Conservation (phyloP, 2,329 filamentous ascomycete species). For the Mycosphaerella sp. region DNA sequence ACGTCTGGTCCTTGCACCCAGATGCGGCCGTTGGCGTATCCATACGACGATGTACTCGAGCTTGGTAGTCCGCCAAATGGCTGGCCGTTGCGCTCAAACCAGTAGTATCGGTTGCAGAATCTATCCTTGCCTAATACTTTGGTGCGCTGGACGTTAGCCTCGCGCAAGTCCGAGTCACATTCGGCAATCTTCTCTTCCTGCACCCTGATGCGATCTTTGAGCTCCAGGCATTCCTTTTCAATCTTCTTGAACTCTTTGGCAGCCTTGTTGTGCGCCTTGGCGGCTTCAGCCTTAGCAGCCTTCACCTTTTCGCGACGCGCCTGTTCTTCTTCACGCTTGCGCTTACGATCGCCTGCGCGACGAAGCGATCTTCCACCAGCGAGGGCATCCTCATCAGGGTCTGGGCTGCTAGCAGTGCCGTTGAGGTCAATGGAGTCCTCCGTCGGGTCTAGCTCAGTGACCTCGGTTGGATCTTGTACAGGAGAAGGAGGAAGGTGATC, state of each 20-base stretch:
- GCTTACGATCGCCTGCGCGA: constrained; percentile 55
- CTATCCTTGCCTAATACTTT: constrained; percentile 86
- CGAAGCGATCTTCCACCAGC: constrained; percentile 52
- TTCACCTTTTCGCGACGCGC: constrained; percentile 63
- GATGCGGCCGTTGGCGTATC: constrained; percentile 87
- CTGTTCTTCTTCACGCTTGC: constrained; percentile 52
- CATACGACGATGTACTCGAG: constrained; percentile 79
- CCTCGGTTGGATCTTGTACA: constrained; percentile 25
- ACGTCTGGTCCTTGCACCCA: constrained; percentile 96
- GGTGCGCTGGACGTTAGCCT: constrained; percentile 88
- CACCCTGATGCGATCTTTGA: constrained; percentile 70
- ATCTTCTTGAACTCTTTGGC: constrained; percentile 86
- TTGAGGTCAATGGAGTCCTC: constrained; percentile 49
- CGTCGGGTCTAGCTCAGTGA: constrained; percentile 37
- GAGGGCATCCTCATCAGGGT: constrained; percentile 64
- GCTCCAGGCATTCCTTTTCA: constrained; percentile 80
- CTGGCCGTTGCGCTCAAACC: constrained; percentile 99
- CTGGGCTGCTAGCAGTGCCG: constrained; percentile 47
- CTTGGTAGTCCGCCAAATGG: constrained; percentile 81
- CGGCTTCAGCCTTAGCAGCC: constrained; percentile 52
- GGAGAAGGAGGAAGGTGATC: constrained; percentile 65
- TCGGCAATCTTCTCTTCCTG: constrained; percentile 80
- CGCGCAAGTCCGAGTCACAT: constrained; percentile 85
- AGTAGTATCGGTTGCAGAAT: constrained; percentile 98
- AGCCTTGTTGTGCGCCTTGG: constrained; percentile 60